Evolutionary conservation across 495 filamentous ascomycete species (phyloP).

Genomic region (Penicillium cinerascens): DNA sequence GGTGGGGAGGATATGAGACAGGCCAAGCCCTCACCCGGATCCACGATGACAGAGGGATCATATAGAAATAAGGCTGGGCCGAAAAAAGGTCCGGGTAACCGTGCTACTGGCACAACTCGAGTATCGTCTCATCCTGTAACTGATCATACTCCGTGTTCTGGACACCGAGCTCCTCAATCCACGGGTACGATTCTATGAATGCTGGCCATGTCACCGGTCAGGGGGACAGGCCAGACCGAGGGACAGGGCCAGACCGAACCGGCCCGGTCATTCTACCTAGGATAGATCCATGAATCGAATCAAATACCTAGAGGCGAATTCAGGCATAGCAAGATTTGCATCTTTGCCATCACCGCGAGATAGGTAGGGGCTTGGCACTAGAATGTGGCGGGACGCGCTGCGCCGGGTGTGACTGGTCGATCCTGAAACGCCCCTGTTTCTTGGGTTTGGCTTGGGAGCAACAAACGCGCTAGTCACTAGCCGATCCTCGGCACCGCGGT

Average conservation of each 20-base stretch:
- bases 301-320: not conserved
- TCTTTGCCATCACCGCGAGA: slow-evolving; percentile 7
- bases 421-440: slow-evolving; percentile 23
- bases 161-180: not conserved
- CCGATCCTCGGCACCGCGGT: slow-evolving; percentile 9
- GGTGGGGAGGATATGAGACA: slow-evolving; percentile 20
- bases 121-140: slow-evolving; percentile 4
- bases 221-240: too few species aligned
- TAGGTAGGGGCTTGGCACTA: slow-evolving; percentile 9
- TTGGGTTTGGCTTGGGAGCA: slow-evolving; percentile 10
- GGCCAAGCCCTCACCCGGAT: slow-evolving; percentile 9
- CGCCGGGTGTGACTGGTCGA: slow-evolving; percentile 12
- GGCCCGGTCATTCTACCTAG: not conserved
- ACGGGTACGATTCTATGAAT: not conserved
- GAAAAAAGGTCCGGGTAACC: not conserved
- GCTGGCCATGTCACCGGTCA: not conserved
- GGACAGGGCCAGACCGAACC: too few species aligned
- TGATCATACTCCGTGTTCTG: not conserved
- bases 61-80: slow-evolving; percentile 16
- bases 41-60: slow-evolving; percentile 5
- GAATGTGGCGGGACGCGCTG: slow-evolving; percentile 8
- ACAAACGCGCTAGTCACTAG: slow-evolving; percentile 5
- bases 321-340: not conserved
- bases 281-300: not conserved
- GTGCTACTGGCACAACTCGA: not conserved